Evolutionary conservation across 768 basidiomycete species (phyloP).

Genomic region (Boletus sp.): DNA sequence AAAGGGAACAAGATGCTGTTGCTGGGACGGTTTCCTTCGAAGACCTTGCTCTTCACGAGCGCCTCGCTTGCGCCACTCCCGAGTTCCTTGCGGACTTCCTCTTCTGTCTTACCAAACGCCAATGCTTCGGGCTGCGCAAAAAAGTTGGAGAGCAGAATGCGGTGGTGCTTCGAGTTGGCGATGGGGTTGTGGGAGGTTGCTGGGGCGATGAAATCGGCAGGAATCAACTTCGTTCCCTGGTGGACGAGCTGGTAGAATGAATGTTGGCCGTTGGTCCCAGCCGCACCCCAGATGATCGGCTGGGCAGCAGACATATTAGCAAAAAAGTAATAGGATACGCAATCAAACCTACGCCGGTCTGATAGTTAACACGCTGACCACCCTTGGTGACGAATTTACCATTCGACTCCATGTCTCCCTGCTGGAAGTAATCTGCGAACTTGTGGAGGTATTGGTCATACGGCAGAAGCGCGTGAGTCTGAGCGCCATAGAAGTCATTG

Average conservation of each 20-base stretch:
- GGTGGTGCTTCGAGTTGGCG: constrained; percentile 85
- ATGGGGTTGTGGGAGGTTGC: constrained; percentile 90
- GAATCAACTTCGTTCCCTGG: constrained; percentile 91
- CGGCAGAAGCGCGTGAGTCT: constrained; percentile 92
- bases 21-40: constrained; percentile 95
- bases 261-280: constrained; percentile 98
- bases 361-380: constrained; percentile 89
- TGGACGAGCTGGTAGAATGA: constrained; percentile 99
- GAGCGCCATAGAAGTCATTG: constrained; percentile 96
- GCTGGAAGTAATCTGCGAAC: constrained; percentile 99
- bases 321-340: not conserved
- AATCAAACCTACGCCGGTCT: constrained; percentile 79
- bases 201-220: constrained; percentile 90
- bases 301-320: constrained; percentile 27
- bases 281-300: constrained; percentile 99
- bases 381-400: constrained; percentile 96
- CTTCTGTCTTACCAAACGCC: constrained; percentile 96
- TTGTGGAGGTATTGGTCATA: constrained; percentile 99
- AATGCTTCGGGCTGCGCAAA: constrained; percentile 98
- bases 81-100: constrained; percentile 71
- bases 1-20: constrained; percentile 95
- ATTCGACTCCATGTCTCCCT: constrained; percentile 99
- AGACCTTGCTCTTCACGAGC: constrained; percentile 94
- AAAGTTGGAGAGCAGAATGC: constrained; percentile 96
- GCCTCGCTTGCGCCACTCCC: constrained; percentile 74